Conservation (phyloP, 768 basidiomycete genomes). For the Lactarius tabidus region DNA sequence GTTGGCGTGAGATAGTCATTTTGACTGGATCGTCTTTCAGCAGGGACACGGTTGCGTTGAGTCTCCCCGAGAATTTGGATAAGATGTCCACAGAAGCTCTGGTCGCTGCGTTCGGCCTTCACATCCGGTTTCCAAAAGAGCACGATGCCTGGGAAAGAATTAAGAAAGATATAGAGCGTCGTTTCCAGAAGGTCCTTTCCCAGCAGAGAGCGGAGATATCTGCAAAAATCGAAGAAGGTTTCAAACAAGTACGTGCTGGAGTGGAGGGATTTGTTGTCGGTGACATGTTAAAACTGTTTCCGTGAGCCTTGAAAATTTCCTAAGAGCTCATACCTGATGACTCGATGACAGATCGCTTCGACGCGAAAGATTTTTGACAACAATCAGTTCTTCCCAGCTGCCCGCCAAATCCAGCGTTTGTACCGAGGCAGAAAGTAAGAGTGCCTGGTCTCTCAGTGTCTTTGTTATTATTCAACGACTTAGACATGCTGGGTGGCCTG, state of each 20-base stretch:
- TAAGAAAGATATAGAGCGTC: background rate
- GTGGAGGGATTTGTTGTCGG: background rate
- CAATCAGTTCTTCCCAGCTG: background rate
- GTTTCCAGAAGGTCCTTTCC: background rate
- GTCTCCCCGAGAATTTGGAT: background rate
- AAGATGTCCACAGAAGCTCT: background rate
- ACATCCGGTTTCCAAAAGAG: background rate
- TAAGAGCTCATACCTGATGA: background rate
- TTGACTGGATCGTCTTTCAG: background rate
- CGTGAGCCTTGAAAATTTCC: background rate
- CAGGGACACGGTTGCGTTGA: background rate
- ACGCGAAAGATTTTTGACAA: background rate
- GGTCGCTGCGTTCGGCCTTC: background rate
- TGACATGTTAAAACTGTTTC: background rate
- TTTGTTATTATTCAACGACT: background rate
- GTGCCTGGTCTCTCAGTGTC: background rate
- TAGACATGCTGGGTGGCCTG: slow-evolving; percentile 4
- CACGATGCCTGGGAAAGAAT: background rate
- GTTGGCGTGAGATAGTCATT: background rate
- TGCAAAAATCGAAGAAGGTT: background rate
- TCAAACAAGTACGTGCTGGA: background rate
- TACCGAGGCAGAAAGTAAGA: background rate
- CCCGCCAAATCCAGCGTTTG: background rate
- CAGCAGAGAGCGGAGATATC: background rate
- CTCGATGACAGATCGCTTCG: background rate